phyloP scores from a whole-genome alignment of 2,329 filamentous ascomycete genomes.

The Cladosporium velox region DNA sequence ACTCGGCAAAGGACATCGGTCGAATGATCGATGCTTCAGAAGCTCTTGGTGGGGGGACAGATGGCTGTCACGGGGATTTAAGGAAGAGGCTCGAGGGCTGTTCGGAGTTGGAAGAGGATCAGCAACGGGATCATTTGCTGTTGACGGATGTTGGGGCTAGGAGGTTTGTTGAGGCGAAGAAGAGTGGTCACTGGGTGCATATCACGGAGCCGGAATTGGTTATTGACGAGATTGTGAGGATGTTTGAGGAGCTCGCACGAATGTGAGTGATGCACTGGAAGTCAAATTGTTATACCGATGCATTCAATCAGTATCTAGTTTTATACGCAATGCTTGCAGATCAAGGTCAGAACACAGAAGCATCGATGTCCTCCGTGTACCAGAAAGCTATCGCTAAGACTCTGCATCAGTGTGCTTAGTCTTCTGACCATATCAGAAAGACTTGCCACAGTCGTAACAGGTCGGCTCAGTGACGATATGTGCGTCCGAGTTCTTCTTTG shows the following conservation, averaged over 20 bases:
- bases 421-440: too few species aligned
- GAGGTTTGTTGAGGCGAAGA: not conserved
- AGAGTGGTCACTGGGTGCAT: slow-evolving; percentile 1
- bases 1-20: not conserved
- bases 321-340: too few species aligned
- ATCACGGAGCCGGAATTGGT: not conserved
- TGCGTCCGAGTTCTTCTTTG: not conserved
- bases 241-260: too few species aligned
- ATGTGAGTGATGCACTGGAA: not conserved
- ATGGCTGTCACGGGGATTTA: not conserved
- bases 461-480: too few species aligned
- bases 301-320: too few species aligned
- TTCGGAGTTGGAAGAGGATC: not conserved
- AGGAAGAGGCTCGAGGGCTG: not conserved
- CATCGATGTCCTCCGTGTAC: too few species aligned
- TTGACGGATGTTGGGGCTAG: not conserved
- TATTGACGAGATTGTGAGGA: not conserved
- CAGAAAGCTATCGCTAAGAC: too few species aligned
- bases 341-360: too few species aligned
- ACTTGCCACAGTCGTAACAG: too few species aligned
- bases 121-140: not conserved
- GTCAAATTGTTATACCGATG: not conserved
- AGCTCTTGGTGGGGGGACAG: not conserved
- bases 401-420: too few species aligned
- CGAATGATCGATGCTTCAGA: not conserved